These are phyloP conservation scores for Fusarium udum DNA, from an alignment of 2,329 filamentous ascomycete genomes.

Conservation along the genomic window DNA sequence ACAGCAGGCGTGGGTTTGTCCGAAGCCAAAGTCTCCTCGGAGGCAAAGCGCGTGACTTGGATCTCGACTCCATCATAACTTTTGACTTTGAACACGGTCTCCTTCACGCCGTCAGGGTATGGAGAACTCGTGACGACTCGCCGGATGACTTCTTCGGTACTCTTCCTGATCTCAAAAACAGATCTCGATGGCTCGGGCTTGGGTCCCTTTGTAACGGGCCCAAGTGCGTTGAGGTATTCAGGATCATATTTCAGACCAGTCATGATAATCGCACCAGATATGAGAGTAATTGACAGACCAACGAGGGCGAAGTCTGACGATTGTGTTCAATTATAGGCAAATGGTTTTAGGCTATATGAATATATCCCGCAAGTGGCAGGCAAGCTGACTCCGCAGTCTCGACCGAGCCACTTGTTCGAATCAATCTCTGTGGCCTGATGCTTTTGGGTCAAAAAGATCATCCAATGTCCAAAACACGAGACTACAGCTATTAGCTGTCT, in stretches of 20 bases:
- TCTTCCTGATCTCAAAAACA: neutral
- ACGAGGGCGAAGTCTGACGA: neutral
- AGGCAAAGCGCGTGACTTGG: slow-evolving; percentile 14
- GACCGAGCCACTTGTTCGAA: no score
- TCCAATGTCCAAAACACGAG: neutral
- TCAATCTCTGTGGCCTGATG: neutral
- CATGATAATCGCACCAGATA: neutral
- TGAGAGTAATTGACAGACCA: accelerated
- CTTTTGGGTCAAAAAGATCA: neutral
- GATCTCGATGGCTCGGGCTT: neutral
- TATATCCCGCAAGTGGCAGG: neutral
- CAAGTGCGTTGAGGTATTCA: neutral
- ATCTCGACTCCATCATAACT: slow-evolving; percentile 6
- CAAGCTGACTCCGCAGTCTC: neutral
- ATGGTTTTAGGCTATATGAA: neutral
- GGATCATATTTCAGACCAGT: slow-evolving; percentile 11
- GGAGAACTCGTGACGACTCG: neutral
- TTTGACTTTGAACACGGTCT: slow-evolving; percentile 8
- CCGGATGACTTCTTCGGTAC: neutral
- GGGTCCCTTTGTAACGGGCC: neutral
- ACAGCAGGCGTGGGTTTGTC: neutral
- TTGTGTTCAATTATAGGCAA: neutral
- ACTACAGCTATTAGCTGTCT: accelerated
- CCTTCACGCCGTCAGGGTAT: neutral
- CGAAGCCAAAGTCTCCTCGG: neutral